Base-by-base conservation (phyloP, 495 filamentous ascomycete genomes). In the Margaritispora aquatica region DNA sequence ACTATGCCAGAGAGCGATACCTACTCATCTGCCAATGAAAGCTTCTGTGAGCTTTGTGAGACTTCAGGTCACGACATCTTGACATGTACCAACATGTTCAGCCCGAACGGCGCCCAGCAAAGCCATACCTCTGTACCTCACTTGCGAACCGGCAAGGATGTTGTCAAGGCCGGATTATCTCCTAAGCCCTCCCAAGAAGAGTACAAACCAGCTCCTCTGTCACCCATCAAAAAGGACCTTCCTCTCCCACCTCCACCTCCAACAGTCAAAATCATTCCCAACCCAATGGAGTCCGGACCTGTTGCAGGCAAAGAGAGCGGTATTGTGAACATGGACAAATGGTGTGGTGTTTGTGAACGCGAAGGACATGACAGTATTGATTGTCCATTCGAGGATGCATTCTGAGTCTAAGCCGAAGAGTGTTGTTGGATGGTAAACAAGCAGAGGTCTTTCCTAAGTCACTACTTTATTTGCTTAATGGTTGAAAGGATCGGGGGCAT, bases 21-120 rank as follows among this genome's bases (percentile, higher is more conserved):
- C 22, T 84, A 85, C 63, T 85, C 86, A 51, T 89, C 88, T 13
- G 82, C 84, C 51, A 88, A 87, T 46, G 90, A 88, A 67, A 80
- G 75, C 61, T 96, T 92, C 89, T 97, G 93, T 74, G 93, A 97
- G 73, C 92, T 97, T 51, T 96, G 93, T 71, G 93, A 97, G 72
- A 88, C 87, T 1, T 78, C 80, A n/a, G 93, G 93, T 17, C 93
- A 97, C 64, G 93, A 97, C 63, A 96, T 97, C 60, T 73, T 97
- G 34, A 94, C 85, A 20, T 97, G 93, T 75, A 90, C 89, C 29
- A 94, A 86, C 68, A 90, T 95, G 83, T 91, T 92, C 68, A 84
- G 77, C n/a, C 59, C 54, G 70, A 59, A 73, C 65, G 46, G 56
- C 26, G 17, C 34, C 44, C 51, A 69, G 23, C 22, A 58, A 51